Percentiles rank a stretch among this genome's conserved stretches.
Conservation (phyloP, 495 filamentous ascomycete genomes). For the Glutinoglossum americanum region DNA sequence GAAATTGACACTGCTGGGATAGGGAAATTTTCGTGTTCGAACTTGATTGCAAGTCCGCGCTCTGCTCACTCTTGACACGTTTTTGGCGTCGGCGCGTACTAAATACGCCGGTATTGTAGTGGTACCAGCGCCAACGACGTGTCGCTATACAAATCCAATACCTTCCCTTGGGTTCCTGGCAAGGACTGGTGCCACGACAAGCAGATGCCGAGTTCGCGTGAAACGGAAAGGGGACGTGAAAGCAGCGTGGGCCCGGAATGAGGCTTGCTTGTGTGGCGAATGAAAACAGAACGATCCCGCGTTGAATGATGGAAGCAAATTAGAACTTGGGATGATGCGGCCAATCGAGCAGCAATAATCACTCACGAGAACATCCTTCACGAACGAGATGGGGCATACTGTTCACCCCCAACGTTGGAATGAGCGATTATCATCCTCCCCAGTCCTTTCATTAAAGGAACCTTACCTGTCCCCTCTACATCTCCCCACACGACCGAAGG, state of each 20-base stretch:
- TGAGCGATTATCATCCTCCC: not conserved
- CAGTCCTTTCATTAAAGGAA: not conserved
- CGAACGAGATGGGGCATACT: constrained; percentile 16
- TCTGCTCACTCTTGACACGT: not conserved
- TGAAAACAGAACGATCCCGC: not conserved
- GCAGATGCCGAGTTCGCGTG: not conserved
- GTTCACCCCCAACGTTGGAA: not conserved
- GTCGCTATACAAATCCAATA: not conserved
- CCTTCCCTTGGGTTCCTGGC: not conserved
- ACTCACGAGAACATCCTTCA: constrained; percentile 16
- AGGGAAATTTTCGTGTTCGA: too few relatives aligned
- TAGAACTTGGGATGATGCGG: not conserved
- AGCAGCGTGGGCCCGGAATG: not conserved
- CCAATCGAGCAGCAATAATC: not conserved
- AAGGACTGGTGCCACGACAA: not conserved
- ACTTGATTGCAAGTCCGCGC: not conserved
- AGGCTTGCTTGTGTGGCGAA: not conserved
- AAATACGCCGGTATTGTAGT: not conserved
- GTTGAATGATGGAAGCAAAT: not conserved
- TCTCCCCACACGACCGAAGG: not conserved
- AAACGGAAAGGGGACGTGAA: not conserved
- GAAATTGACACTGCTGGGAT: too few relatives aligned
- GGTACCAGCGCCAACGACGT: not conserved
- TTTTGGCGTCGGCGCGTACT: not conserved
- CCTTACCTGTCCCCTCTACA: not conserved